These are phyloP conservation scores for Podospora bellae-mahoneyi DNA, from an alignment of 495 filamentous ascomycete genomes.

Conservation along the genomic window DNA sequence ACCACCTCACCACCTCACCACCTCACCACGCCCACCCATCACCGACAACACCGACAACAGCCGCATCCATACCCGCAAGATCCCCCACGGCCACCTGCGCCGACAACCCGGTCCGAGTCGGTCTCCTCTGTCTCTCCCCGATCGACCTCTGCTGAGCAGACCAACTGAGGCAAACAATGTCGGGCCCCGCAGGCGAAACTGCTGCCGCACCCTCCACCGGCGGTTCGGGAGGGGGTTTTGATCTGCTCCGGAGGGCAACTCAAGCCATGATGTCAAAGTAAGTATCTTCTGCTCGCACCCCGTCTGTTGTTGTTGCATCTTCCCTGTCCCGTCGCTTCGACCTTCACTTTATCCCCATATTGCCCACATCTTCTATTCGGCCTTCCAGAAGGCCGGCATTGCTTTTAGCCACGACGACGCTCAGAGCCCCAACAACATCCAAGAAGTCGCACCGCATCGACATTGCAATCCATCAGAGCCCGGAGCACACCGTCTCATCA, in stretches of 20 bases:
- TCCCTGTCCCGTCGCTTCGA: conserved; percentile 17
- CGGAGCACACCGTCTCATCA: background rate
- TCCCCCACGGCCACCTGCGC: conserved; percentile 7
- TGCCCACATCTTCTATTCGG: conserved; percentile 20
- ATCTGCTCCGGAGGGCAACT: conserved; percentile 54
- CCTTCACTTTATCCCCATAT: conserved; percentile 26
- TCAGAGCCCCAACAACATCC: conserved; percentile 5
- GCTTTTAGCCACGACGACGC: conserved; percentile 25
- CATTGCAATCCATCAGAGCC: background rate
- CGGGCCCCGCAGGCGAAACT: conserved; percentile 27
- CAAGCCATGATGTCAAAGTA: conserved; percentile 60
- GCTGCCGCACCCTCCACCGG: conserved; percentile 21
- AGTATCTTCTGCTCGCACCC: conserved; percentile 20
- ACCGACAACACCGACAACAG: conserved; percentile 1
- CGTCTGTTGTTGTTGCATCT: conserved; percentile 7
- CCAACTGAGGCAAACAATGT: conserved; percentile 30
- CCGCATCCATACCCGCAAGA: background rate
- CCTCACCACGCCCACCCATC: background rate
- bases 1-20: no score
- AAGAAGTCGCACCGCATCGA: background rate
- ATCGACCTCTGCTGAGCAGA: conserved; percentile 16
- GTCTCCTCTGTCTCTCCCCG: background rate
- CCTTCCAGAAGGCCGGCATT: conserved; percentile 29
- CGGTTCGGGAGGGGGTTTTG: conserved; percentile 41
- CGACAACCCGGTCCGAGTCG: conserved; percentile 20